Percentiles rank a stretch among this genome's conserved stretches.
Conservation (phyloP, 2,329 filamentous ascomycete genomes). For the Paraconiothyrium brasiliense region DNA sequence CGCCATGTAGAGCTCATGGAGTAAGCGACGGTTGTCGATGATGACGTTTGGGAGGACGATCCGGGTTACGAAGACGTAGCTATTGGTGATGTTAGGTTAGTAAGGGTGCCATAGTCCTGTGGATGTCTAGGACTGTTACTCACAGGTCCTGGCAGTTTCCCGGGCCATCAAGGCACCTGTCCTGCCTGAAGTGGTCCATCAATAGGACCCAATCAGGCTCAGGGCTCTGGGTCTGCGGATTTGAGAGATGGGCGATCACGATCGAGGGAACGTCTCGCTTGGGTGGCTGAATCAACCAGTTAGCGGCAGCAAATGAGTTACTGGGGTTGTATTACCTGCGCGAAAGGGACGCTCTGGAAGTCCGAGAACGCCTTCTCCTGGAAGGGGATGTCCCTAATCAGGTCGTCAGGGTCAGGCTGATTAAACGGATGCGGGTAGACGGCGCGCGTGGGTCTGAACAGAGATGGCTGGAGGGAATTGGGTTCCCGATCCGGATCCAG, state of each 20-base stretch:
- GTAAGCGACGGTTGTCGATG: constrained; percentile 20
- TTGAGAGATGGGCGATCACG: constrained; percentile 17
- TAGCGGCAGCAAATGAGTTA: not conserved
- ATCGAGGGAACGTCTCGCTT: constrained; percentile 22
- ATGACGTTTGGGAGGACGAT: constrained; percentile 24
- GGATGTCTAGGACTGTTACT: not conserved
- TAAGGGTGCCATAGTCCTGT: not conserved
- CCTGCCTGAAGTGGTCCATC: constrained; percentile 16
- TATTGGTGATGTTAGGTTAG: not conserved
- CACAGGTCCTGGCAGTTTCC: constrained; percentile 25
- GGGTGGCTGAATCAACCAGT: not conserved
- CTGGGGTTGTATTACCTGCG: not conserved
- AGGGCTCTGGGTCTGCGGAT: not conserved
- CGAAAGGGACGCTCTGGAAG: constrained; percentile 22
- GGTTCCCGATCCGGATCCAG: not conserved
- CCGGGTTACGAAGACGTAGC: constrained; percentile 22
- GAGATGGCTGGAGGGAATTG: not conserved
- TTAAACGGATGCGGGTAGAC: constrained; percentile 2
- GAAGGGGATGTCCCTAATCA: constrained; percentile 16
- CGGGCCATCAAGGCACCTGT: constrained; percentile 12
- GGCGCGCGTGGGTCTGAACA: not conserved
- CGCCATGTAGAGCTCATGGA: constrained; percentile 20
- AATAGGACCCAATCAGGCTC: constrained; percentile 24
- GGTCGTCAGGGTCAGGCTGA: constrained; percentile 11
- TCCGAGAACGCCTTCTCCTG: constrained; percentile 19